Conservation (phyloP, 768 basidiomycete species). For the Psilocybe cubensis region DNA sequence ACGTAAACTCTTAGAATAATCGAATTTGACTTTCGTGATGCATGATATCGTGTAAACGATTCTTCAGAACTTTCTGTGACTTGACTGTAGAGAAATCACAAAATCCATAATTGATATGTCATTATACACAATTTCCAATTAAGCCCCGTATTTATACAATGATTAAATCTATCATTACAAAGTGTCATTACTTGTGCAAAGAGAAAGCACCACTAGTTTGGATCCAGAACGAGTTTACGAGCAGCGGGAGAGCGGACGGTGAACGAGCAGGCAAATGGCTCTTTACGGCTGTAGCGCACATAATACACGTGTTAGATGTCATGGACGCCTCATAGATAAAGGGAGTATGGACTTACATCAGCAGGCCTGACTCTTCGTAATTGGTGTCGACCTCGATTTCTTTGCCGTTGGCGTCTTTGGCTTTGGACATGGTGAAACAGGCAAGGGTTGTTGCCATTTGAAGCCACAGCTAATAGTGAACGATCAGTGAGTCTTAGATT, state of each 20-base stretch:
- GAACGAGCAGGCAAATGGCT: background rate
- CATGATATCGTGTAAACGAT: too few relatives aligned
- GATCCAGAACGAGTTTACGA: background rate
- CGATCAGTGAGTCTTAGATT: background rate
- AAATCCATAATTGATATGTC: too few relatives aligned
- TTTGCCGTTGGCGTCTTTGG: constrained; percentile 32
- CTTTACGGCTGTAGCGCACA: background rate
- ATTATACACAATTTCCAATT: too few relatives aligned
- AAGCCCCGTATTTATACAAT: too few relatives aligned
- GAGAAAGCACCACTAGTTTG: background rate
- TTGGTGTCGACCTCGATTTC: constrained; percentile 32
- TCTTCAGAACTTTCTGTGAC: too few relatives aligned
- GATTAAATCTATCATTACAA: too few relatives aligned
- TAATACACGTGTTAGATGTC: too few relatives aligned
- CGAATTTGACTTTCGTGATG: too few relatives aligned
- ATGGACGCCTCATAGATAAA: too few relatives aligned
- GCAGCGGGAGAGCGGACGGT: background rate
- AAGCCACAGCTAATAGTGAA: constrained; percentile 16
- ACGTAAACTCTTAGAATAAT: too few relatives aligned
- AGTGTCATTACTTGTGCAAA: too few relatives aligned
- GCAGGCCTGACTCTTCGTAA: constrained; percentile 13
- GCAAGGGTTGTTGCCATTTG: constrained; percentile 26
- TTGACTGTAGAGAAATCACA: too few relatives aligned
- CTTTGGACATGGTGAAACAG: constrained; percentile 36
- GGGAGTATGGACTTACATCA: background rate